Evolutionary conservation across 495 filamentous ascomycete genomes (phyloP).

Genomic region (Neurospora sp.): DNA sequence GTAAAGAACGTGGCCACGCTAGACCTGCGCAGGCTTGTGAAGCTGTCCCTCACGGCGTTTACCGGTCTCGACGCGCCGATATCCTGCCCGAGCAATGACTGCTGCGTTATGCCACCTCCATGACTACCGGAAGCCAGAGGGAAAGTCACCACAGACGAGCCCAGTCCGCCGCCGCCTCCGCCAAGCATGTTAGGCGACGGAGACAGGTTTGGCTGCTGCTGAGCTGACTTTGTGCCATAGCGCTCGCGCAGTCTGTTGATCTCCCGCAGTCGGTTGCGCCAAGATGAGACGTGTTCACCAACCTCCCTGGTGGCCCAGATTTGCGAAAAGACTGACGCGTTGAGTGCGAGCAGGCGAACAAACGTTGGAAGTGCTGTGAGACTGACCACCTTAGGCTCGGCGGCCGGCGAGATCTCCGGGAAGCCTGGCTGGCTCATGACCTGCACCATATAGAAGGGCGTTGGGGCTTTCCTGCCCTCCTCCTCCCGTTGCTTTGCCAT

Average conservation of each 20-base stretch:
- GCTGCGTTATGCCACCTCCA: conserved; percentile 9
- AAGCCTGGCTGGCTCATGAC: conserved; percentile 77
- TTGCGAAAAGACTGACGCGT: conserved; percentile 83
- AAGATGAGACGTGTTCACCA: conserved; percentile 79
- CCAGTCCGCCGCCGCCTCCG: conserved; percentile 5
- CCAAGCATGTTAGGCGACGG: conserved; percentile 29
- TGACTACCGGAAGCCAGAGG: not conserved
- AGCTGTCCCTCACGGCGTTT: conserved; percentile 40
- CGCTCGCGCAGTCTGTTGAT: conserved; percentile 74
- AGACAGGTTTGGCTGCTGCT: conserved; percentile 28
- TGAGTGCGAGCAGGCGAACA: conserved; percentile 82
- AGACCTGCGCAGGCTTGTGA: conserved; percentile 38
- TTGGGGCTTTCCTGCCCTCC: conserved; percentile 21
- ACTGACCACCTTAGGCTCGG: conserved; percentile 77
- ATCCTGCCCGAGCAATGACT: conserved; percentile 4
- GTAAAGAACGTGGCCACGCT: conserved; percentile 49
- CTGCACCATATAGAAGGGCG: conserved; percentile 73
- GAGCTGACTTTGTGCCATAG: conserved; percentile 22
- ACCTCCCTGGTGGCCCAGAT: conserved; percentile 75
- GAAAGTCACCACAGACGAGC: not conserved
- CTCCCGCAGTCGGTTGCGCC: conserved; percentile 76
- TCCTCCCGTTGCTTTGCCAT: conserved; percentile 24
- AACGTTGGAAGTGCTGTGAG: conserved; percentile 72
- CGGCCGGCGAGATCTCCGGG: conserved; percentile 80
- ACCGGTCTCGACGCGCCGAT: conserved; percentile 22